Conservation (phyloP, 148 eudicot species). For the Silene conica region DNA sequence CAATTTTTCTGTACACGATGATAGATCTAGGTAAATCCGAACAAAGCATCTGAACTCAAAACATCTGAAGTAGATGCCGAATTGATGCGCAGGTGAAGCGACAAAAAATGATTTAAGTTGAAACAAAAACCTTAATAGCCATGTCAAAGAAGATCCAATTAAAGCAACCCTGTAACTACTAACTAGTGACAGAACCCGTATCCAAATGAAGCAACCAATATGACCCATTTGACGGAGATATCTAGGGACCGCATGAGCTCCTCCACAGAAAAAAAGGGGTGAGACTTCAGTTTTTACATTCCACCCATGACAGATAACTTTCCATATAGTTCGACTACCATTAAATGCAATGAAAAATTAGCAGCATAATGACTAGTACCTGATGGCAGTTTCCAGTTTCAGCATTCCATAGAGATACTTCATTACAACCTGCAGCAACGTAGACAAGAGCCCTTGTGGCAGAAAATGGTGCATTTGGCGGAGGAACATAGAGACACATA, state of each 20-base stretch:
- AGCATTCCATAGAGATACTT: conserved; percentile 97
- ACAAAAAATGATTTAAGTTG: neutral
- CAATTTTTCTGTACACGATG: neutral
- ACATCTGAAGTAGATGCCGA: neutral
- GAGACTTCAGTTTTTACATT: no score
- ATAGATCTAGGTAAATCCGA: neutral
- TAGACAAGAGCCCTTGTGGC: conserved; percentile 84
- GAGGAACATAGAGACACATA: conserved; percentile 85
- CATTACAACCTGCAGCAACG: conserved; percentile 96
- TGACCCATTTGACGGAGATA: neutral
- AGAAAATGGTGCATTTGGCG: conserved; percentile 61
- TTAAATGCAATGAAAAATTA: neutral
- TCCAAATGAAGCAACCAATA: neutral
- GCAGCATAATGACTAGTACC: conserved; percentile 36
- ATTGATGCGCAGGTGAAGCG: neutral
- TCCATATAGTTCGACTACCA: neutral
- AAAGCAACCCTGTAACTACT: neutral
- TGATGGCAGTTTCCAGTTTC: conserved; percentile 99
- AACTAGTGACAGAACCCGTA: neutral
- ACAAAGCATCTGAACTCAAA: neutral
- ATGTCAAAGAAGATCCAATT: neutral
- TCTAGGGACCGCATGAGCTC: neutral
- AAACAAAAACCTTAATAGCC: neutral
- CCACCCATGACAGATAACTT: no score
- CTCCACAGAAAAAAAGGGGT: no score